A percentile compares a stretch with the other conserved stretches of the same genome.
These are phyloP conservation scores for Rhodotorula glutinis DNA, from an alignment of 1,284 basidiomycete genomes.

Conservation along the genomic window DNA sequence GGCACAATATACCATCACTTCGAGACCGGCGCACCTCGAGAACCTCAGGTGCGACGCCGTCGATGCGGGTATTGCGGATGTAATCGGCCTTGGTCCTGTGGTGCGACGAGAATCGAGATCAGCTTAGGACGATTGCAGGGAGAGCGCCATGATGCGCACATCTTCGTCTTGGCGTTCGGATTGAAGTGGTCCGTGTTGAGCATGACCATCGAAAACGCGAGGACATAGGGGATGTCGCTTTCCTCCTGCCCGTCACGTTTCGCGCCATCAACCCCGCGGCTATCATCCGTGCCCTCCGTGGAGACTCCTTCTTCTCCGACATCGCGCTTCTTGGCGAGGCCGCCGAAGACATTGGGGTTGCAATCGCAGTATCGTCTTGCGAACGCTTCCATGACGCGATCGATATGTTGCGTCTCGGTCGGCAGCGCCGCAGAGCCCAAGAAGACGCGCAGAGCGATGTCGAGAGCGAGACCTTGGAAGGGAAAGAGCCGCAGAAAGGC, in stretches of 20 bases:
- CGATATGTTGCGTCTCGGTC: constrained; percentile 96
- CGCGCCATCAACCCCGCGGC: not conserved
- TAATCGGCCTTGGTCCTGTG: constrained; percentile 74
- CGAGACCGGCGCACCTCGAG: constrained; percentile 76
- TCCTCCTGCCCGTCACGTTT: constrained; percentile 6
- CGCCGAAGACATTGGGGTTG: constrained; percentile 72
- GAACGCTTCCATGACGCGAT: constrained; percentile 94
- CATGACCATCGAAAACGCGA: constrained; percentile 98
- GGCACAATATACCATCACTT: too few species aligned
- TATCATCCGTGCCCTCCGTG: constrained; percentile 1
- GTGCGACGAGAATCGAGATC: too few species aligned
- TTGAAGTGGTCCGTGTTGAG: constrained; percentile 96
- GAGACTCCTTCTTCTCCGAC: constrained; percentile 2
- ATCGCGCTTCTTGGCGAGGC: constrained; percentile 10
- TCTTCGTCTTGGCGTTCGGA: constrained; percentile 94
- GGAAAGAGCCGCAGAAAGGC: constrained; percentile 74
- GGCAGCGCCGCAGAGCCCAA: constrained; percentile 90
- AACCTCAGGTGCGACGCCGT: constrained; percentile 77
- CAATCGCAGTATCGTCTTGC: constrained; percentile 77
- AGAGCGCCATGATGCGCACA: constrained; percentile 52
- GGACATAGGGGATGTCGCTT: constrained; percentile 66
- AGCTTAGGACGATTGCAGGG: not conserved
- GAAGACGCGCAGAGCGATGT: constrained; percentile 84
- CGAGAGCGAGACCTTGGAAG: constrained; percentile 74
- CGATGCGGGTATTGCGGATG: constrained; percentile 80